Conservation (phyloP, 495 filamentous ascomycete species). For the Letharia columbiana region DNA sequence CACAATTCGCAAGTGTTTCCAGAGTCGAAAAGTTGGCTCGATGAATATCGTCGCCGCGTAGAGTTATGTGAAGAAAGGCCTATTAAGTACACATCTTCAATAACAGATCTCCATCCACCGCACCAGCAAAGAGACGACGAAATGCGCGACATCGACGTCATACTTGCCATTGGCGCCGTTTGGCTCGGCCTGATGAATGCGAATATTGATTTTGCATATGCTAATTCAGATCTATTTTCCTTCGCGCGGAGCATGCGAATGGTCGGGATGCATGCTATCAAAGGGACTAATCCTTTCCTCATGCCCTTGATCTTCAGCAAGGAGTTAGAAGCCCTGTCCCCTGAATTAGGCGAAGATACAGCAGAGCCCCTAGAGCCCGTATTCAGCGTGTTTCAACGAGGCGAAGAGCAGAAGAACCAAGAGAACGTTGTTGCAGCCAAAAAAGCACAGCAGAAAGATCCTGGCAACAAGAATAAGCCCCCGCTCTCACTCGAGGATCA, state of each 20-base stretch:
- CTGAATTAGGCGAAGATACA: not conserved
- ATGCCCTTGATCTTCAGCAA: not conserved
- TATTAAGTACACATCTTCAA: not conserved
- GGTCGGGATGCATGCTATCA: not conserved
- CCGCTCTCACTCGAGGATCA: not conserved
- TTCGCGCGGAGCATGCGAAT: not conserved
- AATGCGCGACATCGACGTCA: not conserved
- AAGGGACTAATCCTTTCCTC: not conserved
- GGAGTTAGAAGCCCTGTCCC: not conserved
- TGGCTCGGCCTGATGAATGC: not conserved
- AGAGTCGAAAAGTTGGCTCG: not conserved
- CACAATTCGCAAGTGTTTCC: not conserved
- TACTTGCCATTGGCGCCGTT: constrained; percentile 1
- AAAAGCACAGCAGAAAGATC: not conserved
- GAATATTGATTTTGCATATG: not conserved
- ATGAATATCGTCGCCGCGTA: not conserved
- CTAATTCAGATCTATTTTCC: not conserved
- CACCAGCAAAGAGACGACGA: not conserved
- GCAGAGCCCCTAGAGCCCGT: not conserved
- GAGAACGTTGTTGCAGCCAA: not conserved
- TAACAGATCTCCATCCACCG: not conserved
- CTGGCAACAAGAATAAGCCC: not conserved
- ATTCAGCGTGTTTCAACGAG: not conserved
- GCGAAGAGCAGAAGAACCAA: not conserved
- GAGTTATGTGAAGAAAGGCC: not conserved